Evolutionary conservation across 2,329 filamentous ascomycete species (phyloP), one percentile per base, ranked within the genome.

Genomic region (Aspergillus ibericus): DNA sequence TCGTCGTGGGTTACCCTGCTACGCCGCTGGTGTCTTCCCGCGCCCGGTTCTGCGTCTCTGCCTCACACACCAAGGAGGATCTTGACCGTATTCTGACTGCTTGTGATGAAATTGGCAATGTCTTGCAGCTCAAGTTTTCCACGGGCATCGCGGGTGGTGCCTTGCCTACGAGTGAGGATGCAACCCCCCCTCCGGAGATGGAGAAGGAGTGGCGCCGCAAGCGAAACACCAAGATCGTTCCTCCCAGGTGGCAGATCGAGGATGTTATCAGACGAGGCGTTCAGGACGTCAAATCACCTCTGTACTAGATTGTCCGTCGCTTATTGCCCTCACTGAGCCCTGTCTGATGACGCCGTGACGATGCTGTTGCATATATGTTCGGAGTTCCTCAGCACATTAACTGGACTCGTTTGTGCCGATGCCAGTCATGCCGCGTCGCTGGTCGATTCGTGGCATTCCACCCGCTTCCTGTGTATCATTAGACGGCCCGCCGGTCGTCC

Each of bases 51-150:
- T 99, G 95, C 74, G 87, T 99, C 54, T 96, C 92, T 3, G 88
- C 95, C 2, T 92, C 95, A 1, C 95, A 99, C 81, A 99, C 96
- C 78, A 99, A 99, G 81, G 95, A 99, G 52, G 95, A 99, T 74
- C 84, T 99, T 69, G 95, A 99, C 75, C 88, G 93, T 50, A 80
- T 99, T 59, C 81, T 99, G 52, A 83, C 86, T 4, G 95, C 95
- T 15, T 98, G 93, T 70, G 92, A 98, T 71, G 91, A 98, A 76
- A 87, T 97, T 57, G 93, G 93, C 58, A 91, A 96, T 65, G 85
- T 96, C 20, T 80, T 99, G 56, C 93, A 98, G 77, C 83, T 99
- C 72, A 98, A 97, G 80, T 97, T 96, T 79, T 96, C 92, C n/a
- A 96, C 91, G 13, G 95, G 95, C 66, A 86, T 97, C 69, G 93